phyloP scores from a whole-genome alignment of 2,329 filamentous ascomycete genomes.

The Cytospora paraplurivora region DNA sequence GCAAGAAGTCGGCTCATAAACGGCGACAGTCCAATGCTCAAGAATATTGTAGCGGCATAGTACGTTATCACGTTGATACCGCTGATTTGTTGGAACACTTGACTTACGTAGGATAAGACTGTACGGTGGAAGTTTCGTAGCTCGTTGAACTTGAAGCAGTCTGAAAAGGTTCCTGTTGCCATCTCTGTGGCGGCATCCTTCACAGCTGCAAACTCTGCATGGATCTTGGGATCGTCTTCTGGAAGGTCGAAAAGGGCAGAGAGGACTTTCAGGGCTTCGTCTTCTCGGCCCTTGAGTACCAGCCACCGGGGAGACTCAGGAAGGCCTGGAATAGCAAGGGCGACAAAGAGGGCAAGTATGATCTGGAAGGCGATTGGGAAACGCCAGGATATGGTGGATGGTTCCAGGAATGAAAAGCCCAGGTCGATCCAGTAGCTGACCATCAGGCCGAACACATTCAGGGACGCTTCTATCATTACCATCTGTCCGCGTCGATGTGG shows the following conservation, averaged over 20 bases:
- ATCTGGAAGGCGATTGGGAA: slow-evolving; percentile 37
- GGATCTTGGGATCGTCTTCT: slow-evolving; percentile 18
- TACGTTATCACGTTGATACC: slow-evolving; percentile 32
- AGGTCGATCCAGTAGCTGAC: slow-evolving; percentile 61
- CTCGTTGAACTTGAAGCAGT: slow-evolving; percentile 22
- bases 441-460: slow-evolving; percentile 72
- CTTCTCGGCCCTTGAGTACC: slow-evolving; percentile 29
- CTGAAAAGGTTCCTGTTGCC: slow-evolving; percentile 15
- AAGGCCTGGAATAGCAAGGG: slow-evolving; percentile 25
- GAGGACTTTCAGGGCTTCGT: slow-evolving; percentile 26
- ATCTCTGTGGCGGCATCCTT: slow-evolving; percentile 20
- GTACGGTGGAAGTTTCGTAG: slow-evolving; percentile 23
- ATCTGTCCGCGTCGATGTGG: slow-evolving; percentile 27
- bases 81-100: slow-evolving; percentile 48
- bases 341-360: slow-evolving; percentile 29
- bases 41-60: slow-evolving; percentile 32
- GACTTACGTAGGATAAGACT: slow-evolving; percentile 22
- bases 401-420: slow-evolving; percentile 27
- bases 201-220: slow-evolving; percentile 22
- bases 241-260: slow-evolving; percentile 19
- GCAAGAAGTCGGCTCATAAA: slow-evolving; percentile 30
- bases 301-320: slow-evolving; percentile 32
- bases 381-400: slow-evolving; percentile 38
- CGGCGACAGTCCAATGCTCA: slow-evolving; percentile 28
- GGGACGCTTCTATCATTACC: slow-evolving; percentile 31